Base-by-base conservation (phyloP, 2,329 filamentous ascomycete species). In the Penicillium sp. region DNA sequence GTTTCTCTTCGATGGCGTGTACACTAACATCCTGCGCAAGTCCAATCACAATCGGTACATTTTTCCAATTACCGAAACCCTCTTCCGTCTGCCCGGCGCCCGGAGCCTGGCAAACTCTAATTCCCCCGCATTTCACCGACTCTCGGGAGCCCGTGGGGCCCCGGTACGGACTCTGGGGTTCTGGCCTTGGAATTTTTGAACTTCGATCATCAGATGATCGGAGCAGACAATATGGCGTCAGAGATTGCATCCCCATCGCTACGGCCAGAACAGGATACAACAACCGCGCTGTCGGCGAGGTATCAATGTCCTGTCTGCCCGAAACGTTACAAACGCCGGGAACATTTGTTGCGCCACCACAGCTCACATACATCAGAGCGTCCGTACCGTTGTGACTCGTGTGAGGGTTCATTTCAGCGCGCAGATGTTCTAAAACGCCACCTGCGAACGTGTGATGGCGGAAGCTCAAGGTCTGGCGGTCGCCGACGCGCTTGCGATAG, bases 341-440 rank as follows among this genome's bases (percentile, higher is more conserved):
- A 77, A 56, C 75, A 77, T 59, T 63, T 77, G 3, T 69, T 73
- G 45, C 74, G 76, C 28, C 76, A 77, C 56, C 67, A 64, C 37
- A 63, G 61, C 41, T 70, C 75, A 7, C 75, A 77, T 60, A 71
- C 68, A 3, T 60, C 67, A 2, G 69, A 73, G 34, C 70, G 74
- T 3, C 75, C 74, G 10, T 69, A 75, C 55, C 63, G 64, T 37
- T 77, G 75, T 61, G 57, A 61, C 8, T 58, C 66, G 1, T 78
- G 76, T 42, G 63, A 63, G 34, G 70, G 69, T 5, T 63, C 70
- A 0, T 78, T 78, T 53, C 72, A 76, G 60, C 69, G 76, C 17
- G 72, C 72, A 5, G 75, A 78, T 63, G 72, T 76, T 17, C 65
- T 78, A n/a, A 73, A 72, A 49, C 69, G 75, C 3, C 76, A 78